A percentile compares a stretch with the other conserved stretches of the same genome.
Evolutionary conservation across 148 eudicot genomes (phyloP).

Genomic region (Fagopyrum homotropicum): DNA sequence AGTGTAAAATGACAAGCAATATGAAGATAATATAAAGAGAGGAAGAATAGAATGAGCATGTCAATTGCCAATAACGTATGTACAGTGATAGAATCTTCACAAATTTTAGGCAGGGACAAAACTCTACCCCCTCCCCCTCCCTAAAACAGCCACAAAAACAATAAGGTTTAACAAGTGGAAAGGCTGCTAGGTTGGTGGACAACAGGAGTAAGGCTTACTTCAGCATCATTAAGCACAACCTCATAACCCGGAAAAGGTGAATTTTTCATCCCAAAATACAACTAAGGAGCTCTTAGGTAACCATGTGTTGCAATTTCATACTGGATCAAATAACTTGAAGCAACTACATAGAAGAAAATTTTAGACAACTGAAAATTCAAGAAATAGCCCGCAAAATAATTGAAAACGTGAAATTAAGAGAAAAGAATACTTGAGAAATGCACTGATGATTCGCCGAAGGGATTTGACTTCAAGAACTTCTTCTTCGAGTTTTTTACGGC

Average conservation of each 20-base stretch:
- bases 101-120: no score
- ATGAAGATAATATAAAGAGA: not conserved
- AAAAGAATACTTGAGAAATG: slow-evolving; percentile 12
- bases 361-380: not conserved
- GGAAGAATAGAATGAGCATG: not conserved
- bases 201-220: no score
- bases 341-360: not conserved
- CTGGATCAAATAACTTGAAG: not conserved
- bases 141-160: no score
- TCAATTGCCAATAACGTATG: not conserved
- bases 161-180: no score
- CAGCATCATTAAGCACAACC: no score
- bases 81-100: no score
- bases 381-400: not conserved
- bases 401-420: not conserved
- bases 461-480: slow-evolving; percentile 15
- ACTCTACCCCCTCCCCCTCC: no score
- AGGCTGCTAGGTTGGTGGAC: no score
- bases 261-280: not conserved
- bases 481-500: slow-evolving; percentile 12
- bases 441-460: slow-evolving; percentile 14
- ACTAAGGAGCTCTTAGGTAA: not conserved
- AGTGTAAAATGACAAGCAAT: not conserved
- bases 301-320: not conserved
- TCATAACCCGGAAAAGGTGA: no score